Base-by-base conservation (phyloP, 2,329 filamentous ascomycete genomes). In the Nannizziopsis arthrosporioides region DNA sequence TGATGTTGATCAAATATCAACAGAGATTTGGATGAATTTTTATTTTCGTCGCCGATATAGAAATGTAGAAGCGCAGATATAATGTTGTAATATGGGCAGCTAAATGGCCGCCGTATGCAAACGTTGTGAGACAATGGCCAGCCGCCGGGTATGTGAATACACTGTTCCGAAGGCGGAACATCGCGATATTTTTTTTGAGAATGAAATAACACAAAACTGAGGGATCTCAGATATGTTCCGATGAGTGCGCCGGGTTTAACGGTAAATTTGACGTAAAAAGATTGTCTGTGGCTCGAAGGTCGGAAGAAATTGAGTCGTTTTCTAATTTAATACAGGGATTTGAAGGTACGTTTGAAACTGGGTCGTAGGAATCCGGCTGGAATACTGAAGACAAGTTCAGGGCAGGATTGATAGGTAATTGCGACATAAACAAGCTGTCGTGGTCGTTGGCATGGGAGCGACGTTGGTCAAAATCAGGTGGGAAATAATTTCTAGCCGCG, bases 401-500 rank as follows among this genome's bases (percentile, higher is more conserved):
- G 0, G 61, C 59, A 22, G 63, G 61, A 19, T 64, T 64, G 27
- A 65, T 64, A 3, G 62, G 62, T 9, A 64, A 53, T 14, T 55
- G 53, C 8, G 62, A 64, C 42, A 57, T 54, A 9, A 61, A 44
- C 15, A 64, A 57, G 14, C 54, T 59, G 11, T 44, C 41, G 31
- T 37, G 3, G 18, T 8, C 22, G 27, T 14, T 17, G 14, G 30
- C 37, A 14, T 35, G 5, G 22, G 39, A 15, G n/a, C 11, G 2
- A 15, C 32, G 32, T 12, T 43, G 39, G 27, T 52, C 44, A 37
- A 49, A 7, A 27, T 27, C 7, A 27, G 7, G 22, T 27, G 22
- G 7, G 3, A 27, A 27, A 27, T 27, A 7, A 7, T 27, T 27
- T 3, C 7, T 7, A 7, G 22, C 3, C 3, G 7, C 7, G 4